Conservation (phyloP, 176 grass and related monocot species). For the Puya raimondii region DNA sequence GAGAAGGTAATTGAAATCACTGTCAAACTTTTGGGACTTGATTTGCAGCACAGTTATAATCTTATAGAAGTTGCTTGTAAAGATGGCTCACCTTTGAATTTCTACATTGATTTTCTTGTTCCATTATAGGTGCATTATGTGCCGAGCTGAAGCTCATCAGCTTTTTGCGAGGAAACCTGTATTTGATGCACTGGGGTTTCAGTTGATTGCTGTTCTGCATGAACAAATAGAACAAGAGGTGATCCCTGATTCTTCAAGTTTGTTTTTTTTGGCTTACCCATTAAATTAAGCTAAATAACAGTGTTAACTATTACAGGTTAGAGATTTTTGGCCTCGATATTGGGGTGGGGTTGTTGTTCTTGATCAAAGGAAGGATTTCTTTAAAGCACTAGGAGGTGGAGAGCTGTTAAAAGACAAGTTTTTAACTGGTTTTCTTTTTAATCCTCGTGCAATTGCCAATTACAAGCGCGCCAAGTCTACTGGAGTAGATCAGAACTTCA, state of each 20-base stretch:
- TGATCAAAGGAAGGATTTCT: background rate
- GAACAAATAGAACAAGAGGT: background rate
- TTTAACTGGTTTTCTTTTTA: background rate
- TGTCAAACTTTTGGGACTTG: no score
- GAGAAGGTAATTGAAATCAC: no score
- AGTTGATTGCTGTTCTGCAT: background rate
- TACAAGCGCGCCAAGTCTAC: background rate
- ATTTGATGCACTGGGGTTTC: conserved; percentile 1
- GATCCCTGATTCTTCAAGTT: background rate
- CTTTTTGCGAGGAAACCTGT: background rate
- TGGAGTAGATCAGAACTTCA: background rate
- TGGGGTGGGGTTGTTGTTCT: background rate
- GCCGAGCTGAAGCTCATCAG: conserved; percentile 5
- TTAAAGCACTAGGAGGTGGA: background rate
- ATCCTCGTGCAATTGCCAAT: background rate
- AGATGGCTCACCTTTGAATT: no score
- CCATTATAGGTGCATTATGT: background rate
- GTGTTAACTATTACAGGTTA: background rate
- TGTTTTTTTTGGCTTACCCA: background rate
- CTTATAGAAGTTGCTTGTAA: no score
- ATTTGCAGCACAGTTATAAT: no score
- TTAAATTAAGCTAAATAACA: background rate
- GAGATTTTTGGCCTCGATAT: conserved; percentile 5
- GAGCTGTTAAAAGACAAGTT: background rate
- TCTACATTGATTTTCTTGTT: background rate